Conservation (phyloP, 345 rosid species). For the Schrenkiella parvula region DNA sequence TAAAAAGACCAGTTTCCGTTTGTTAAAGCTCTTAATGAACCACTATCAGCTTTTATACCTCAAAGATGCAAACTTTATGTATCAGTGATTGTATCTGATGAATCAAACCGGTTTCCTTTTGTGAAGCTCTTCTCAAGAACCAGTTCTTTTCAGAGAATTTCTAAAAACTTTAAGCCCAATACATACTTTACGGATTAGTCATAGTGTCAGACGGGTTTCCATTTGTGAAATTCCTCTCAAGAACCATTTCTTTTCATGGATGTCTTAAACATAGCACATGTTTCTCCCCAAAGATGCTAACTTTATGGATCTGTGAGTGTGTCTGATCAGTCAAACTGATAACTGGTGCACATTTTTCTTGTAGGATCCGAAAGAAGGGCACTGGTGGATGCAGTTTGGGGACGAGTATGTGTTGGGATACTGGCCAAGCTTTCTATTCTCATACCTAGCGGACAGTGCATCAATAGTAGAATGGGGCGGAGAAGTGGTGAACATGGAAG, state of each 20-base stretch:
- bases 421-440: constrained; percentile 63
- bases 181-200: background rate
- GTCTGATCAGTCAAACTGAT: background rate
- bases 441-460: constrained; percentile 64
- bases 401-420: constrained; percentile 56
- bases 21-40: background rate
- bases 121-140: background rate
- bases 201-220: background rate
- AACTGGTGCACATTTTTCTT: background rate
- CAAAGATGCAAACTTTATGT: background rate
- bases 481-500: constrained; percentile 62
- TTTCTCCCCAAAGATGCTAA: background rate
- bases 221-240: background rate
- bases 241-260: background rate
- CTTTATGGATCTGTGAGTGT: background rate
- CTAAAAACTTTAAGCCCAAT: no score
- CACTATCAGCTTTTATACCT: background rate
- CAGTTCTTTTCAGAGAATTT: background rate
- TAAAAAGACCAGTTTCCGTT: constrained; percentile 6
- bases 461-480: constrained; percentile 80
- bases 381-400: constrained; percentile 84
- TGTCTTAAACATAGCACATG: background rate
- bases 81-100: background rate
- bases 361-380: constrained; percentile 70
- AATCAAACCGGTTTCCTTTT: background rate